A percentile compares a stretch with the other conserved stretches of the same genome.
Evolutionary conservation across 495 filamentous ascomycete genomes (phyloP).

Genomic region (Alectoria sarmentosa): DNA sequence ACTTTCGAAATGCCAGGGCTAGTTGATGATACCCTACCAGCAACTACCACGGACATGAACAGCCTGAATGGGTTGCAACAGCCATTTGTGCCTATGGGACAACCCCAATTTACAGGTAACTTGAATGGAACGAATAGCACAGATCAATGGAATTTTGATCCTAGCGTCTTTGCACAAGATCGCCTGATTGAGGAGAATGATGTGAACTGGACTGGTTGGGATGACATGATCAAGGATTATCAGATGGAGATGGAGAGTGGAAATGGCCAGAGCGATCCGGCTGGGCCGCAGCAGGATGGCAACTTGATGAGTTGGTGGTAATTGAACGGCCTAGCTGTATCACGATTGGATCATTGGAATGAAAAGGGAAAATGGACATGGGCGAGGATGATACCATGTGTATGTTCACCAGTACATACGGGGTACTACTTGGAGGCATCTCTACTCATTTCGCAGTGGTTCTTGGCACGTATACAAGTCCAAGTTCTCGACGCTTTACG

Average conservation of each 20-base stretch:
- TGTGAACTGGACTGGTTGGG: slow-evolving; percentile 28
- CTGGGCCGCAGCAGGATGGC: slow-evolving; percentile 14
- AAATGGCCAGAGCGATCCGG: slow-evolving; percentile 7
- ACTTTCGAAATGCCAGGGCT: slow-evolving; percentile 12
- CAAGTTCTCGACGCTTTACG: neutral
- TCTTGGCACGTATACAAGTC: neutral
- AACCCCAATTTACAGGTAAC: neutral
- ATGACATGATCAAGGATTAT: slow-evolving; percentile 29
- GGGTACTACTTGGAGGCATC: neutral
- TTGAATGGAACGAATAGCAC: slow-evolving; percentile 5
- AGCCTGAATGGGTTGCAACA: slow-evolving; percentile 4
- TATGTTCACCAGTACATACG: neutral
- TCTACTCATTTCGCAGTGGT: neutral
- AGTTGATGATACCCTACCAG: neutral
- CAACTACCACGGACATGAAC: slow-evolving; percentile 6
- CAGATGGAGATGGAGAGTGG: slow-evolving; percentile 18
- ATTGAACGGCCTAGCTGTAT: neutral
- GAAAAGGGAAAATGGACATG: neutral
- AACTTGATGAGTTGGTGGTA: slow-evolving; percentile 23
- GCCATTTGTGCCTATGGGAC: slow-evolving; percentile 3
- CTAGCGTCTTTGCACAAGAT: slow-evolving; percentile 12
- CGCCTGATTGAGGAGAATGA: slow-evolving; percentile 16
- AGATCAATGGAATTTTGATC: slow-evolving; percentile 12
- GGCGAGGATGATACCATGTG: neutral
- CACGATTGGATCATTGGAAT: neutral